phyloP scores from a whole-genome alignment of 768 basidiomycete genomes.

The Dioszegia aurantiaca region DNA sequence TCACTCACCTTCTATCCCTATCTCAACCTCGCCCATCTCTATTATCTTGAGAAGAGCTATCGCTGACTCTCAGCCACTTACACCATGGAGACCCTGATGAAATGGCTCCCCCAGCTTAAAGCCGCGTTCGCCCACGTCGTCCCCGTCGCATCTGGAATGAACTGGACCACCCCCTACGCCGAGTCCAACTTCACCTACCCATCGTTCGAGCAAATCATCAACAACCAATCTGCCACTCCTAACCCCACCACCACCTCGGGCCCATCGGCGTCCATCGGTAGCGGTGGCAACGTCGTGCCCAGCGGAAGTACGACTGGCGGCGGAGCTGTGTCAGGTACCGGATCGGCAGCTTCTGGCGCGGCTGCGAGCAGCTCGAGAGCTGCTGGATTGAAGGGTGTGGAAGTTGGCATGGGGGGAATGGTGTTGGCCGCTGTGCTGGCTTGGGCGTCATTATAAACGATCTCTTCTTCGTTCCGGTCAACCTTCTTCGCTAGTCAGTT shows the following conservation, averaged over 20 bases:
- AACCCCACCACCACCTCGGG: not conserved
- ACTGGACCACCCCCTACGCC: constrained; percentile 49
- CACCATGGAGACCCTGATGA: constrained; percentile 48
- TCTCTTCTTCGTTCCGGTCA: not conserved
- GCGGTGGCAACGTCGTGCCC: not conserved
- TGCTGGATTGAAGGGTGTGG: not conserved
- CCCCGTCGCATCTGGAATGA: constrained; percentile 45
- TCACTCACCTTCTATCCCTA: too few relatives aligned
- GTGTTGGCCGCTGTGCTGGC: constrained; percentile 8
- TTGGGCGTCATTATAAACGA: constrained; percentile 1
- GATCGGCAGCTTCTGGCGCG: too few relatives aligned
- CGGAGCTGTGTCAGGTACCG: too few relatives aligned
- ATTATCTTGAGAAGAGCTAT: too few relatives aligned
- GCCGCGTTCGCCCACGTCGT: constrained; percentile 44
- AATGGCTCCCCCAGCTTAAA: constrained; percentile 37
- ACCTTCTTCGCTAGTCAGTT: too few relatives aligned
- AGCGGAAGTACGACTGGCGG: not conserved
- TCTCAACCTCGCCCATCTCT: too few relatives aligned
- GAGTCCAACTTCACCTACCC: constrained; percentile 46
- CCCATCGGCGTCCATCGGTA: constrained; percentile 2
- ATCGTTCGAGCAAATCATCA: constrained; percentile 21
- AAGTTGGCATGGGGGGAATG: constrained; percentile 11
- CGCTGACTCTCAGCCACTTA: constrained; percentile 41
- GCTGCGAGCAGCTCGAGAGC: constrained; percentile 10
- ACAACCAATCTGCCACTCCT: not conserved